Evolutionary conservation across 2,329 filamentous ascomycete genomes (phyloP).

Genomic region (Pseudonectria buxi): DNA sequence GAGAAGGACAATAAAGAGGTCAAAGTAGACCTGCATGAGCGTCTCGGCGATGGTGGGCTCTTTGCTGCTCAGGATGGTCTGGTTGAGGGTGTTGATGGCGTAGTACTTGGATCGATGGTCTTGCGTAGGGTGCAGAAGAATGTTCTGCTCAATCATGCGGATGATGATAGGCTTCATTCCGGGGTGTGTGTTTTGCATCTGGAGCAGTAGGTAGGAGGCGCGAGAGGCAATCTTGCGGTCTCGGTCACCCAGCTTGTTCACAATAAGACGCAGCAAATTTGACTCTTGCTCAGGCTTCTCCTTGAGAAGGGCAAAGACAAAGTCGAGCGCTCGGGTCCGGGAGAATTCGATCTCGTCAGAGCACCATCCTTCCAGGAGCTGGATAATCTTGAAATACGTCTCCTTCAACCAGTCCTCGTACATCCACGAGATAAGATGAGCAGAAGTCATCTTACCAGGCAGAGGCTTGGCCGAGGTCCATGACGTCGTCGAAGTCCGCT

Average conservation of each 20-base stretch:
- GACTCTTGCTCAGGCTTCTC: slow-evolving; percentile 97
- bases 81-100: slow-evolving; percentile 92
- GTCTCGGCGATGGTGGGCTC: slow-evolving; percentile 76
- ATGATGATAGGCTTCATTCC: slow-evolving; percentile 90
- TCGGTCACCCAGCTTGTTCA: slow-evolving; percentile 94
- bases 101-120: slow-evolving; percentile 89
- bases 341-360: slow-evolving; percentile 94
- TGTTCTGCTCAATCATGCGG: slow-evolving; percentile 76
- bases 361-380: slow-evolving; percentile 87
- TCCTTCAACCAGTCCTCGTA: slow-evolving; percentile 96
- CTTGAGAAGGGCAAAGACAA: slow-evolving; percentile 83
- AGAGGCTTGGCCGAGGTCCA: slow-evolving; percentile 68
- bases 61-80: slow-evolving; percentile 82
- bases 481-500: slow-evolving; percentile 45
- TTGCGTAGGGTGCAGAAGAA: slow-evolving; percentile 81
- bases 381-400: slow-evolving; percentile 86
- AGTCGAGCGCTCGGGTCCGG: slow-evolving; percentile 78
- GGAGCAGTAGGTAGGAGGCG: slow-evolving; percentile 87
- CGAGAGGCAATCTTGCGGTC: slow-evolving; percentile 94
- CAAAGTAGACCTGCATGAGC: slow-evolving; percentile 86
- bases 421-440: slow-evolving; percentile 79
- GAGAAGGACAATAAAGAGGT: slow-evolving; percentile 74
- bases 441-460: slow-evolving; percentile 65
- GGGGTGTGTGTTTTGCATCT: slow-evolving; percentile 81
- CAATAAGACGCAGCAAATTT: slow-evolving; percentile 80